A percentile compares a stretch with the other conserved stretches of the same genome.
Conservation (phyloP, 2,329 filamentous ascomycete genomes). For the Ceratocystis diversiconidia region DNA sequence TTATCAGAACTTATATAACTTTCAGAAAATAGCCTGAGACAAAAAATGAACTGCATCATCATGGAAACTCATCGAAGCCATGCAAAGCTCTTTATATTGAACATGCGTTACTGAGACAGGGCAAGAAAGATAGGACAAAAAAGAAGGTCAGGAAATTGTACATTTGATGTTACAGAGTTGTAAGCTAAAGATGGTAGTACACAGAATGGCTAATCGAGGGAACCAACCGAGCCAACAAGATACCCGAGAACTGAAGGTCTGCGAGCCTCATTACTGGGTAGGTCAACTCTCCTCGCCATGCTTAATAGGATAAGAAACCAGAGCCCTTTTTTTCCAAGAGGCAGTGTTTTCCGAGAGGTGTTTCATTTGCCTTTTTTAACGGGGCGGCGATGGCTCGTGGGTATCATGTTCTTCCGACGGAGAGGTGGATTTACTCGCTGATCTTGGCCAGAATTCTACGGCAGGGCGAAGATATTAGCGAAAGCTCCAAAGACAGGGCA, state of each 20-base stretch:
- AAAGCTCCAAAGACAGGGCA: neutral
- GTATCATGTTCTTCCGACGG: slow-evolving; percentile 8
- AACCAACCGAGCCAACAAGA: slow-evolving; percentile 1
- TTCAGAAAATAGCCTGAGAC: neutral
- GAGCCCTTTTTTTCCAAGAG: neutral
- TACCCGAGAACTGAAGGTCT: slow-evolving; percentile 11
- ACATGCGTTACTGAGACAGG: neutral
- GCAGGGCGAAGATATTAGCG: neutral
- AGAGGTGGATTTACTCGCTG: slow-evolving; percentile 53
- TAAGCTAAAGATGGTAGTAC: slow-evolving; percentile 10
- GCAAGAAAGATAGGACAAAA: neutral
- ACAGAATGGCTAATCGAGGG: slow-evolving; percentile 8
- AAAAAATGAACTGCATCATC: neutral
- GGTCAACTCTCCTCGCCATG: neutral
- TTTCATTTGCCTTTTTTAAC: neutral
- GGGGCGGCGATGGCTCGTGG: slow-evolving; percentile 11
- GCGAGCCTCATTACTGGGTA: neutral
- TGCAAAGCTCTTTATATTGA: neutral
- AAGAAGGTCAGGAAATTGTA: slow-evolving; percentile 1
- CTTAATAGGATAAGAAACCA: slow-evolving; percentile 20
- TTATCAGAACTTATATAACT: neutral
- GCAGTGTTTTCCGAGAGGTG: neutral
- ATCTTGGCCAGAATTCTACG: slow-evolving; percentile 92
- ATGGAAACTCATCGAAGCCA: neutral
- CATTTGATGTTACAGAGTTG: neutral